Evolutionary conservation across 1,139 yeast genomes (phyloP), one percentile per base, ranked within the genome.

Genomic region (Insectozyma bohioensis): DNA sequence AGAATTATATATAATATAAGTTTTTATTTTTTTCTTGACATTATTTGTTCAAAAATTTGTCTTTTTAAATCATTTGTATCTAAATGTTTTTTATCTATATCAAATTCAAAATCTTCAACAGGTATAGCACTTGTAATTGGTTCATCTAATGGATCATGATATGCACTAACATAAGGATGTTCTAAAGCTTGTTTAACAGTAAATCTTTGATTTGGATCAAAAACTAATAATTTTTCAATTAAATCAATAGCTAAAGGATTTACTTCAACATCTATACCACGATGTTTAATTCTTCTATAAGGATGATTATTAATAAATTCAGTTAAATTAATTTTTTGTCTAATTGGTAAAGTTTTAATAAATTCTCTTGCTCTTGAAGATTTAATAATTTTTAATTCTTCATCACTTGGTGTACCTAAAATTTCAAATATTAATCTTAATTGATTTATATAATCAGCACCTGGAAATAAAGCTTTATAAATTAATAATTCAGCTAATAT

Each of bases 371-470:
- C 97, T 27, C 96, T 72, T 47, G 78, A 76, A 40, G 87, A 80
- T 58, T 85, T 86, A 49, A 92, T 84, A 41, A 85, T 79, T 49
- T 75, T 73, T 58, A 85, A 78, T 51, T 87, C 96, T 44, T 84
- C 92, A 63, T 78, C 79, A 24, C 75, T 67, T 4, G 98, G 98
- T 1, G 97, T 85, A 1, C 98, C 98, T 43, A 92, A 64, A 2
- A 88, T 80, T 52, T 87, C 95, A 67, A 92, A 81, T 37, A 92
- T 88, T 37, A 88, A 69, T 67, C 85, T 73, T 46, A 92, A 65
- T 57, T 92, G 98, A 58, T 88, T 86, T 46, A 88, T 85, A 63
- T 88, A 92, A 63, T 92, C 98, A 48, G 85, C 76, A 2, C 98
- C 98, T 0, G 97, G 97, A 58, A 92, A 87, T 15, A 92, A 63